Evolutionary conservation across 2,329 filamentous ascomycete species (phyloP), one percentile per base, ranked within the genome.

Genomic region (Madurella fahalii): DNA sequence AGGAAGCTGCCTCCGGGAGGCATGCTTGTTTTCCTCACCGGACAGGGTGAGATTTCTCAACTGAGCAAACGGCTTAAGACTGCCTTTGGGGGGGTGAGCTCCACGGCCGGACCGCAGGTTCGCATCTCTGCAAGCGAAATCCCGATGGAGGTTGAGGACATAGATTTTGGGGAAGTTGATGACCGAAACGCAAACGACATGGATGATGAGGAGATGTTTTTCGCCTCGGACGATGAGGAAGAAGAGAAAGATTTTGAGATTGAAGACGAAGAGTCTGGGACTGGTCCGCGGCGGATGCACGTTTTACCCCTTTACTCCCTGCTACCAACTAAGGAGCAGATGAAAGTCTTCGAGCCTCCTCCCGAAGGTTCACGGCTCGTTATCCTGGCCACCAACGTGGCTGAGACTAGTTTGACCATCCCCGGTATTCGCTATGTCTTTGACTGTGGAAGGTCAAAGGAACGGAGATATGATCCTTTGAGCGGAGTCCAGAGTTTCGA

Each of bases 401-500:
- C 94, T 0, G 94, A 99, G 71, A 99, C 94, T 0, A 95, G 89
- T 81, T 79, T 99, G 68, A 99, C 94, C 0, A 99, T 99, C 54
- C 93, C 94, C 0, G 92, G 91, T 1, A 92, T 95, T 58, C 84
- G 90, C 57, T 99, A 96, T 67, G 94, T 99, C 9, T 96, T 99
- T 59, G 93, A 97, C 70, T 92, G 89, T 61, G 94, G 94, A 34
- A 81, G 95, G 47, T 87, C 89, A 37, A 99, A 99, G 70, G 92
- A 96, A 69, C 87, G 93, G 59, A 88, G 86, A 54, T 97, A 94
- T 65, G 89, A 97, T 67, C 80, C 83, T n/a, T 75, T 83, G 11
- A 96, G 89, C 9, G 93, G 93, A 3, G 93, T 99, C 0, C 94
- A 99, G 69, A 96, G 88, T 66, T 99, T 96, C 68, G 89, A 96